Base-by-base conservation (phyloP, 805 yeast species). In the Barnettozyma populi region DNA sequence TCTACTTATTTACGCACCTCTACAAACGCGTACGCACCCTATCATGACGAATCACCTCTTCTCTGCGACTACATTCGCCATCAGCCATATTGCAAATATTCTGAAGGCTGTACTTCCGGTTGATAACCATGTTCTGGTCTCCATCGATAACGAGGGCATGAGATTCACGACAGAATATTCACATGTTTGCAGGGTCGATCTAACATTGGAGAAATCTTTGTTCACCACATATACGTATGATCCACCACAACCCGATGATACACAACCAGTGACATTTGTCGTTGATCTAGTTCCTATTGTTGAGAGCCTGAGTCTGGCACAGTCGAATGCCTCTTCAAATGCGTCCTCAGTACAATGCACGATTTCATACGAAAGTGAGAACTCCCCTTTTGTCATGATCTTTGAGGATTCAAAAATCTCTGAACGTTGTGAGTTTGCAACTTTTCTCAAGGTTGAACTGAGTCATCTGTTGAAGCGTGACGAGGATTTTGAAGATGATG, bases 401-500 rank as follows among this genome's bases (percentile, higher is more conserved):
- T 81, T 80, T 62, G 82, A 79, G 54, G 83, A 79, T 44, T 59
- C 65, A 1, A 65, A 75, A 49, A 71, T 81, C 48, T 69, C 73
- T 1, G 86, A 83, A 52, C 64, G 73, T 36, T 82, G 85, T 50
- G 82, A 79, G 51, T 69, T 83, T 43, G 63, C 73, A 1, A 79
- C 86, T 0, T 62, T 65, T 42, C 61, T 64, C 9, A 64, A 63
- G 34, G 20, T 56, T n/a, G 63, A 57, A 24, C 46, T 59, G 25
- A 71, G 44, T 5, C 50, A 47, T 20, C 10, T 47, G 21, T 25
- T 47, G 43, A 39, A 25, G 62, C 27, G 53, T 39, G 72, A 68
- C 43, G 53, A 77, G 27, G 77, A 76, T 51, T 57, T 68, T n/a
- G 70, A 71, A 32, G 63, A 34, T 2, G 41, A 36, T 8, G 24